phyloP scores from a whole-genome alignment of 129 eudicot genomes.

The Deinandra increscens region DNA sequence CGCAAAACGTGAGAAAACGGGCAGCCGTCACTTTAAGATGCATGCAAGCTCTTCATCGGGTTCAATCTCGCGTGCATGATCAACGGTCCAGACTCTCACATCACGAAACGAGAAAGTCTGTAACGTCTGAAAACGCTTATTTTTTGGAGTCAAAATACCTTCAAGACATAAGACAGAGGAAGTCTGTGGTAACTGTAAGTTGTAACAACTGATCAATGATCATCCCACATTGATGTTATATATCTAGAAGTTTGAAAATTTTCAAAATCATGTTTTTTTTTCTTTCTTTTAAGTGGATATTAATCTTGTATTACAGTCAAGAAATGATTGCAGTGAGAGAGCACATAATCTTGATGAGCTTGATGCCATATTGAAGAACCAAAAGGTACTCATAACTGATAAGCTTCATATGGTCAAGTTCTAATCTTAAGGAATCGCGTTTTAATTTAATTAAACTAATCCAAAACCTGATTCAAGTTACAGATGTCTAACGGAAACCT shows the following conservation, averaged over 20 bases:
- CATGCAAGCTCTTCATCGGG: conserved; percentile 78
- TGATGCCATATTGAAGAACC: conserved; percentile 53
- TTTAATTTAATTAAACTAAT: conserved; percentile 19
- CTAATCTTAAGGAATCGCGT: background rate
- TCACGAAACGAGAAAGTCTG: conserved; percentile 64
- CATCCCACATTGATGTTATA: background rate
- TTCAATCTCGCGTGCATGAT: conserved; percentile 74
- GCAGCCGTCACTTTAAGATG: conserved; percentile 71
- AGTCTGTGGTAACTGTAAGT: conserved; percentile 47
- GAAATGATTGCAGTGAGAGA: conserved; percentile 64
- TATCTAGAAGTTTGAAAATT: background rate
- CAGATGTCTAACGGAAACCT: conserved; percentile 36
- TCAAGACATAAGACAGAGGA: conserved; percentile 56
- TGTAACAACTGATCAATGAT: background rate
- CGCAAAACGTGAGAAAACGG: conserved; percentile 78
- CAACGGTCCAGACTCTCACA: conserved; percentile 68
- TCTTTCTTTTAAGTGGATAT: background rate
- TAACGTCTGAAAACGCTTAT: conserved; percentile 55
- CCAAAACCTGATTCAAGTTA: conserved; percentile 21
- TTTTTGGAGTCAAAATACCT: conserved; percentile 66
- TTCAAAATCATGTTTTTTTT: background rate
- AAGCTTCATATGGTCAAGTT: background rate
- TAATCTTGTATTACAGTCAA: conserved; percentile 46
- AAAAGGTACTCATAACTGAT: conserved; percentile 45
- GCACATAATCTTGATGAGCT: conserved; percentile 72